Conservation (phyloP, 2,329 filamentous ascomycete species). For the Nigrospora sphaerica region DNA sequence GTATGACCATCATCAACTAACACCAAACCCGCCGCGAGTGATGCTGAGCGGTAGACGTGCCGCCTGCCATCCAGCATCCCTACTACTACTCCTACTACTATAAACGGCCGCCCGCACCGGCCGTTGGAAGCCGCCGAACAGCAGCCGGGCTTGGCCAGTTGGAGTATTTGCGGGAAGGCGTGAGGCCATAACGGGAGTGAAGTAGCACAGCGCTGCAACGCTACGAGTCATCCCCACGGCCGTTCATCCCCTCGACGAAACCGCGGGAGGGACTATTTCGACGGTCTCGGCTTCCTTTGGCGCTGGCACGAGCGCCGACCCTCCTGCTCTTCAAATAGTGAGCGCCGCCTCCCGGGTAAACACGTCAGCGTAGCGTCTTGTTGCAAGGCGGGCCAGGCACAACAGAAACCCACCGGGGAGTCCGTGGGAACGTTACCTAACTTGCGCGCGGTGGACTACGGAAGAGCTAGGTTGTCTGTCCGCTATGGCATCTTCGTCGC, state of each 20-base stretch:
- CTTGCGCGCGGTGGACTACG: constrained; percentile 22
- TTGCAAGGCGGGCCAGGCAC: too few relatives aligned
- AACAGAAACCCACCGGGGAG: constrained; percentile 29
- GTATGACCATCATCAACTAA: constrained; percentile 10
- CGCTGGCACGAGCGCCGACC: too few relatives aligned
- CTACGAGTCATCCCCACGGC: neutral
- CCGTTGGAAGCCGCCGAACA: constrained; percentile 1
- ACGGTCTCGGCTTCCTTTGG: too few relatives aligned
- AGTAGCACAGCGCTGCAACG: constrained; percentile 19
- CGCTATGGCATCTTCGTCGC: constrained; percentile 48
- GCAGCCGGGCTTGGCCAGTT: constrained; percentile 1
- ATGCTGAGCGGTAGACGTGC: constrained; percentile 6
- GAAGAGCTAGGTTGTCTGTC: constrained; percentile 19
- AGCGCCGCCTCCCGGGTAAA: too few relatives aligned
- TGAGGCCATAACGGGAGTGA: constrained; percentile 9
- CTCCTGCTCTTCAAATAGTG: too few relatives aligned
- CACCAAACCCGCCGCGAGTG: constrained; percentile 12
- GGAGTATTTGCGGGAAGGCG: too few relatives aligned
- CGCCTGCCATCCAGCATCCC: neutral
- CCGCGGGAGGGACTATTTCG: too few relatives aligned
- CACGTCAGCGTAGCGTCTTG: too few relatives aligned
- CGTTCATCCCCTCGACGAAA: too few relatives aligned
- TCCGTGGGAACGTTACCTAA: constrained; percentile 27
- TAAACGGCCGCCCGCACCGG: constrained; percentile 1
- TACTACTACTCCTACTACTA: too few relatives aligned